phyloP scores from a whole-genome alignment of 2,329 filamentous ascomycete species.

The Pseudogymnoascus sp. region DNA sequence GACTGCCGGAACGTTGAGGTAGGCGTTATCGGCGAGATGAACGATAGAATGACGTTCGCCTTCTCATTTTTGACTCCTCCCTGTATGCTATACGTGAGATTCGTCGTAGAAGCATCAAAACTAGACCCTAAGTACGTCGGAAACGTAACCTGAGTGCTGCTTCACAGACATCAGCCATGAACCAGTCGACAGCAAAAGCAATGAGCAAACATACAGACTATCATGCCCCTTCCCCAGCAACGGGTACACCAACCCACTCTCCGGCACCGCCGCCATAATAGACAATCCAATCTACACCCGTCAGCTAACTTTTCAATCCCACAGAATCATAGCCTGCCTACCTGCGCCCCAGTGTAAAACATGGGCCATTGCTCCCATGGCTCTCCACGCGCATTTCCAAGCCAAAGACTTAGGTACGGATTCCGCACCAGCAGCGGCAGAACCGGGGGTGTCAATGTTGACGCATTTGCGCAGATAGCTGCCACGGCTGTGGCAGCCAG shows the following conservation, averaged over 20 bases:
- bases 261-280: slow-evolving; percentile 54
- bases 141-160: slow-evolving; percentile 50
- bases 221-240: slow-evolving; percentile 50
- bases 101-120: slow-evolving; percentile 65
- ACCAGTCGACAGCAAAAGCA: neutral
- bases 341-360: slow-evolving; percentile 67
- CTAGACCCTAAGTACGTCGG: slow-evolving; percentile 53
- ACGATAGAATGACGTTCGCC: slow-evolving; percentile 53
- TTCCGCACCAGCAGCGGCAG: slow-evolving; percentile 52
- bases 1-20: slow-evolving; percentile 27
- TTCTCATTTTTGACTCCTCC: slow-evolving; percentile 24
- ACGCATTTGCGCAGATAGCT: slow-evolving; percentile 35
- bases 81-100: slow-evolving; percentile 55
- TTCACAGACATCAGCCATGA: neutral
- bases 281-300: slow-evolving; percentile 49
- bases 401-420: slow-evolving; percentile 54
- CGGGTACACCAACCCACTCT: slow-evolving; percentile 54
- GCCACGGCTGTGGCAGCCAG: slow-evolving; percentile 22
- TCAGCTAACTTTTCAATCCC: slow-evolving; percentile 3
- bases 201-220: neutral
- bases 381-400: slow-evolving; percentile 59
- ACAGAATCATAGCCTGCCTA: slow-evolving; percentile 24
- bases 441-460: slow-evolving; percentile 48
- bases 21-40: slow-evolving; percentile 32
- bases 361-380: slow-evolving; percentile 85